Conservation (phyloP, 148 eudicot genomes). For the Cornus kousa region DNA sequence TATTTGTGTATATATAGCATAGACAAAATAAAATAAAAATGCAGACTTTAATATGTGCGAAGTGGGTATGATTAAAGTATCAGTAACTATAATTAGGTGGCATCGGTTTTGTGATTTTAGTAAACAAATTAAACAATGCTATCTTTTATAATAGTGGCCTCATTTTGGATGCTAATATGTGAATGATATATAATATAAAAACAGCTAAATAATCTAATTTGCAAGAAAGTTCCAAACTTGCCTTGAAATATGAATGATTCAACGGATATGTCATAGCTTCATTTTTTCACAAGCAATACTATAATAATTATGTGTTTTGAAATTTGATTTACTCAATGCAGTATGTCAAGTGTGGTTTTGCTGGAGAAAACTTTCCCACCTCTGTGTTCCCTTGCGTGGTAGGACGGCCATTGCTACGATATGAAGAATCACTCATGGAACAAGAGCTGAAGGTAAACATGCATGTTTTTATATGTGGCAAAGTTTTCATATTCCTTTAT, state of each 20-base stretch:
- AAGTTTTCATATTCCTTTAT: too few species aligned
- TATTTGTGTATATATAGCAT: background rate
- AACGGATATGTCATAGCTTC: background rate
- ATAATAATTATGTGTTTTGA: background rate
- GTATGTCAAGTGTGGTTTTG: conserved; percentile 99
- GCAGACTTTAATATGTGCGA: background rate
- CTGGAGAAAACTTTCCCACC: conserved; percentile 96
- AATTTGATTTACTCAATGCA: conserved; percentile 35
- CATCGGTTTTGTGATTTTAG: background rate
- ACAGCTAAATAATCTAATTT: background rate
- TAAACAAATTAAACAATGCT: background rate
- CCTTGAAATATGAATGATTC: background rate
- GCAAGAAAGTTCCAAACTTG: background rate
- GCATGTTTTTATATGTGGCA: background rate
- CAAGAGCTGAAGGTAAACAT: conserved; percentile 76
- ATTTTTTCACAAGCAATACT: background rate
- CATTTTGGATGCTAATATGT: background rate
- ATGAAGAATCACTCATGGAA: conserved; percentile 92
- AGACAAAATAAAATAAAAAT: background rate
- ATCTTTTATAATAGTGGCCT: background rate
- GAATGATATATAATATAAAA: too few species aligned
- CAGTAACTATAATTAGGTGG: background rate
- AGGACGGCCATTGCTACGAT: conserved; percentile 91
- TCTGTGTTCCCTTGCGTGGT: conserved; percentile 99
- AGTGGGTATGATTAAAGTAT: background rate